Base-by-base conservation (phyloP, 179 eudicot genomes). In the Amaranthus tricolor region DNA sequence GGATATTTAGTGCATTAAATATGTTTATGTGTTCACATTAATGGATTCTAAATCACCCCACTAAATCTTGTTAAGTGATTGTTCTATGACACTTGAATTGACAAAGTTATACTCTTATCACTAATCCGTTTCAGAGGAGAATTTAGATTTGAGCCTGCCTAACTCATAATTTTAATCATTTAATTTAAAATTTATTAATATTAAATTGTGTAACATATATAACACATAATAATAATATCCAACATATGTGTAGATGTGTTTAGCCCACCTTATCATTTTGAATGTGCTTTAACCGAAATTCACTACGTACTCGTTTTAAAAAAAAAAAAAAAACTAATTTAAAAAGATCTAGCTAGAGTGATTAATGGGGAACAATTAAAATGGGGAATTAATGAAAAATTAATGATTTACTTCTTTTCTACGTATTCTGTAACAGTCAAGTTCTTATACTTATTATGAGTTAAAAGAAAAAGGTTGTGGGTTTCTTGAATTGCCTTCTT, bases 41-140 rank as follows among this genome's bases (percentile, higher is more conserved):
- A 62, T 31, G 65, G 65, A 24, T 31, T 58, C 16, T 62, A 62
- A 62, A 44, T 62, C 65, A 62, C 9, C 47, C 65, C 65, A 62
- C 65, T 62, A 31, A 62, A 62, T 31, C 17, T 62, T 62, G 65
- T 31, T 45, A 31, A 11, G 65, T 62, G 65, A 7, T 62, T 62
- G 16, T 11, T 31, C 40, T 6, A 58, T 20, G 24, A 21, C 15
- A 13, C 44, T 60, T 19, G 11, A 60, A 5, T 60, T 20, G 63
- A 21, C 63, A 21, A 21, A 19, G 63, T 60, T 24, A 60, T 9
- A 20, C 21, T 21, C 5, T 40, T 1, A 24, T 24, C 31, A 2
- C 20, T 10, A 60, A 19, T 21, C 63, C 12, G 44, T 15, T 60
- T 21, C 24, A 60, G 2, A 31, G 40, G 3, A 31, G 40, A 31